These are phyloP conservation scores for Beta macrorhiza DNA, from an alignment of 179 eudicot species.

Conservation along the genomic window DNA sequence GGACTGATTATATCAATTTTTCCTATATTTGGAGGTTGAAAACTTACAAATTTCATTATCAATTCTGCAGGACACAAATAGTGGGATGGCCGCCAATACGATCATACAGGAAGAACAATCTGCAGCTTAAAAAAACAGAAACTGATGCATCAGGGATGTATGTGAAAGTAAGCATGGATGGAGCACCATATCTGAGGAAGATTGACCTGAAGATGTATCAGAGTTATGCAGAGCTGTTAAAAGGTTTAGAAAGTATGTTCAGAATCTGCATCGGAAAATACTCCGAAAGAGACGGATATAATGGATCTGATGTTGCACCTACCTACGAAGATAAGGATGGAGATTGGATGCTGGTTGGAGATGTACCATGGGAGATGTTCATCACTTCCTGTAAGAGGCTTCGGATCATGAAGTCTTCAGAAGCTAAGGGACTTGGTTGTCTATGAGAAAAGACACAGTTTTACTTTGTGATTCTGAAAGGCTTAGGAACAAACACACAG, in stretches of 20 bases:
- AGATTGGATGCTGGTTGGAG: slow-evolving; percentile 95
- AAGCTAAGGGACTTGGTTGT: slow-evolving; percentile 77
- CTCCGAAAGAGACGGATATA: slow-evolving; percentile 66
- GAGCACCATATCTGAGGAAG: slow-evolving; percentile 87
- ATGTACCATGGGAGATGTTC: slow-evolving; percentile 98
- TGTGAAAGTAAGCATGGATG: slow-evolving; percentile 94
- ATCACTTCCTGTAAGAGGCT: slow-evolving; percentile 73
- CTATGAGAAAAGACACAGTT: slow-evolving; percentile 16
- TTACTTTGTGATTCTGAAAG: slow-evolving; percentile 32
- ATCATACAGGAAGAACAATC: slow-evolving; percentile 67
- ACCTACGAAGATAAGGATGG: slow-evolving; percentile 93
- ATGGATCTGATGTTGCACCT: slow-evolving; percentile 62
- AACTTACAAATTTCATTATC: slow-evolving; percentile 3
- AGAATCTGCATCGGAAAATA: slow-evolving; percentile 64
- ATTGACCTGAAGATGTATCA: slow-evolving; percentile 68
- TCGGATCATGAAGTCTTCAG: slow-evolving; percentile 89
- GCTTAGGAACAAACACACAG: slow-evolving; percentile 34
- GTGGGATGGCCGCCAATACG: slow-evolving; percentile 96
- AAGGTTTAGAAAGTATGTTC: slow-evolving; percentile 72
- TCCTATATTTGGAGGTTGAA: neutral
- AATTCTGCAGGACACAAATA: slow-evolving; percentile 63
- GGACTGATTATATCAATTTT: too few species aligned
- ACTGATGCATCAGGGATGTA: slow-evolving; percentile 49
- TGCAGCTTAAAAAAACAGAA: slow-evolving; percentile 50
- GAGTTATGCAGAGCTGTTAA: slow-evolving; percentile 64